A percentile compares a stretch with the other conserved stretches of the same genome.
These are phyloP conservation scores for Erodium texanum DNA, from an alignment of 441 rosid genomes.

Conservation along the genomic window DNA sequence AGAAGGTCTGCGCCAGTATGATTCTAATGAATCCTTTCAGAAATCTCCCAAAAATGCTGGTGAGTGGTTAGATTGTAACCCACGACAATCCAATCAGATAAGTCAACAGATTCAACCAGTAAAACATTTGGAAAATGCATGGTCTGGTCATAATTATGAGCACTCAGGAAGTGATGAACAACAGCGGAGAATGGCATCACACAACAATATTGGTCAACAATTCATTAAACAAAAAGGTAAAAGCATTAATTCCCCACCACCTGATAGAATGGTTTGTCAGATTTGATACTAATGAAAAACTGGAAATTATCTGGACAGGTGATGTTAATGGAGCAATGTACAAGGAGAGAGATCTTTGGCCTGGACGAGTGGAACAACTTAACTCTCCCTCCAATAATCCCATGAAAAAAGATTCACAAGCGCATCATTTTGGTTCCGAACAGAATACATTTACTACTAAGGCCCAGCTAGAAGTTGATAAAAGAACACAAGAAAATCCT, in stretches of 20 bases:
- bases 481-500: not conserved
- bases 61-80: constrained; percentile 35
- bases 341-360: constrained; percentile 5
- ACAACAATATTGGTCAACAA: constrained; percentile 10
- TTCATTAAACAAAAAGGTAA: constrained; percentile 19
- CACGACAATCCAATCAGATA: constrained; percentile 25
- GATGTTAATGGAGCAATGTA: constrained; percentile 1
- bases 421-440: constrained; percentile 5
- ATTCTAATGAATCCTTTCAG: constrained; percentile 29
- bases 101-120: constrained; percentile 28
- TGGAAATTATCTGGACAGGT: constrained; percentile 4
- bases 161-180: constrained; percentile 18
- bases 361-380: constrained; percentile 1
- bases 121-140: constrained; percentile 27
- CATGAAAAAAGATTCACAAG: constrained; percentile 13
- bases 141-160: constrained; percentile 28
- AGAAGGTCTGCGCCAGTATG: constrained; percentile 28
- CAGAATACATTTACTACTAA: constrained; percentile 5
- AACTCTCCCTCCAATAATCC: not conserved
- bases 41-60: constrained; percentile 27
- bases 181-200: constrained; percentile 15
- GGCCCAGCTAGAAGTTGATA: constrained; percentile 8
- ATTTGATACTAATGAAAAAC: not conserved
- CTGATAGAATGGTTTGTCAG: constrained; percentile 1
- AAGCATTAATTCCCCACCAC: not conserved